These are phyloP conservation scores for Phaeophleospora eucalypticola DNA, from an alignment of 2,329 filamentous ascomycete species.

Conservation along the genomic window DNA sequence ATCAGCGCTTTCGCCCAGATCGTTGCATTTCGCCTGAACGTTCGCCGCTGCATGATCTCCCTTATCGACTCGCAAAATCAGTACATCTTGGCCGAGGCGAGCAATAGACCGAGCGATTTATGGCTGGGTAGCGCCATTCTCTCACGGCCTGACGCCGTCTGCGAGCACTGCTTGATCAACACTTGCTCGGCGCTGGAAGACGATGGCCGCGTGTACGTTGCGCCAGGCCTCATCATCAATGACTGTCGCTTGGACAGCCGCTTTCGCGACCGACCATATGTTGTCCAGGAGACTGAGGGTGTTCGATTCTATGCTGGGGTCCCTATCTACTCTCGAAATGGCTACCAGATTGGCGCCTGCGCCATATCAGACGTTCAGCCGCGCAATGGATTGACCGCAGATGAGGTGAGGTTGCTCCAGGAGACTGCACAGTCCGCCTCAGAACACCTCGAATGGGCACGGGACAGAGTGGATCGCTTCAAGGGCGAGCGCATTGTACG, in stretches of 20 bases:
- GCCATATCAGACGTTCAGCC: constrained; percentile 57
- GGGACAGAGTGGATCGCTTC: constrained; percentile 49
- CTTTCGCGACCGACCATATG: constrained; percentile 31
- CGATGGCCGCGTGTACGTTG: constrained; percentile 14
- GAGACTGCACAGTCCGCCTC: constrained; percentile 56
- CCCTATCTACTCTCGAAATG: constrained; percentile 56
- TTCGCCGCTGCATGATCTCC: constrained; percentile 37
- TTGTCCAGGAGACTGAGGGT: constrained; percentile 16
- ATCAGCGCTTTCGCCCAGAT: constrained; percentile 47
- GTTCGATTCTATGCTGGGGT: constrained; percentile 54
- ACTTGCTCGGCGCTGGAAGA: constrained; percentile 13
- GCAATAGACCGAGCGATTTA: constrained; percentile 32
- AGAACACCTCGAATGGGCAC: constrained; percentile 57
- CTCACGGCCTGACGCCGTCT: constrained; percentile 33
- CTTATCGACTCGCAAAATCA: constrained; percentile 48
- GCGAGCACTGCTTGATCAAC: constrained; percentile 29
- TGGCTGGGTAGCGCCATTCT: constrained; percentile 33
- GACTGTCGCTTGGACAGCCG: constrained; percentile 33
- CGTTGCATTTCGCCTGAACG: constrained; percentile 35
- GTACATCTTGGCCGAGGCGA: constrained; percentile 50
- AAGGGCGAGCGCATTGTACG: constrained; percentile 52
- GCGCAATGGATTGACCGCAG: constrained; percentile 46
- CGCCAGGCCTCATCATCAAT: constrained; percentile 19
- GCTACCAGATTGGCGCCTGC: constrained; percentile 58
- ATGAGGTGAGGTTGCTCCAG: constrained; percentile 53